Evolutionary conservation across 2,329 filamentous ascomycete species (phyloP).

Genomic region (Colletotrichum magnum): DNA sequence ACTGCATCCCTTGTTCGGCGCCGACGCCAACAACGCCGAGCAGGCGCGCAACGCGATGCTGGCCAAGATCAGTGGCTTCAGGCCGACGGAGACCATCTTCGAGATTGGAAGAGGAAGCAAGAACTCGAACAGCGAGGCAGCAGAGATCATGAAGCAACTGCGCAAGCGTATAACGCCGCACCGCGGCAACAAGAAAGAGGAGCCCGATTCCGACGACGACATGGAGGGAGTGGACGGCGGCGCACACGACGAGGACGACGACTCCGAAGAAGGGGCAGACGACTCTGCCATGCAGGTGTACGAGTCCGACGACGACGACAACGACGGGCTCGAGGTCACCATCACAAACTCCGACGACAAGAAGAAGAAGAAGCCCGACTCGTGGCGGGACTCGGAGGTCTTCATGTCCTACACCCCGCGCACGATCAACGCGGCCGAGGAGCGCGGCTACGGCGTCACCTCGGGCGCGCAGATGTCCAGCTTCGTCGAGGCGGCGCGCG

Average conservation of each 20-base stretch:
- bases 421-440: conserved; percentile 84
- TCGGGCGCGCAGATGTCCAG: conserved; percentile 81
- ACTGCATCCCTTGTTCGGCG: conserved; percentile 85
- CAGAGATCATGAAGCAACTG: conserved; percentile 81
- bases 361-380: conserved; percentile 53
- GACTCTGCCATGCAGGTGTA: conserved; percentile 48
- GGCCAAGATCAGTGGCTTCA: conserved; percentile 87
- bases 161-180: conserved; percentile 76
- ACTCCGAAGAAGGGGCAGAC: conserved; percentile 52
- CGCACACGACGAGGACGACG: conserved; percentile 52
- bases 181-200: conserved; percentile 59
- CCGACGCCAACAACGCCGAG: conserved; percentile 75
- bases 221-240: conserved; percentile 49
- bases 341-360: conserved; percentile 72
- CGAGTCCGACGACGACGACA: conserved; percentile 62
- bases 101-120: conserved; percentile 86
- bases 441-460: conserved; percentile 93
- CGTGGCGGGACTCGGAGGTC: conserved; percentile 78
- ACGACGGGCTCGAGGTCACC: conserved; percentile 79
- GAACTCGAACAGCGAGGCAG: conserved; percentile 72
- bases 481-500: conserved; percentile 90
- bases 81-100: conserved; percentile 95
- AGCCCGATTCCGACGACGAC: conserved; percentile 48
- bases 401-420: conserved; percentile 98
- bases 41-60: conserved; percentile 87